Percentiles rank a stretch among this genome's conserved stretches.
phyloP scores from a whole-genome alignment of 164 flowering plant genomes.

The Euptelea pleiosperma region DNA sequence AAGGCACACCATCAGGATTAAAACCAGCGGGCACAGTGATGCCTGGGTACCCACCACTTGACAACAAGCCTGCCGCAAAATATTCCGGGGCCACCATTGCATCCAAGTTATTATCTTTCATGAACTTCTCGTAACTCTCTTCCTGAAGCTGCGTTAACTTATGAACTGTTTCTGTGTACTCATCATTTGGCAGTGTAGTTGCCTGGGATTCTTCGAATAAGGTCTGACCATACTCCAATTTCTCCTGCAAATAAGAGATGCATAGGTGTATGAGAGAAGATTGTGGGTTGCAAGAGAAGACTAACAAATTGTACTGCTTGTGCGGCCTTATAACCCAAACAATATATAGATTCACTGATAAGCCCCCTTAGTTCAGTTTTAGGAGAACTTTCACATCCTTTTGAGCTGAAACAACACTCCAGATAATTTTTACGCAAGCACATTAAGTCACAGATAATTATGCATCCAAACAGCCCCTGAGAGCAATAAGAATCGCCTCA shows the following conservation, averaged over 20 bases:
- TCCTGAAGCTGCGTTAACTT: conserved; percentile 10
- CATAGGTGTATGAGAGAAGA: no score
- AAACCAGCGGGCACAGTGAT: conserved; percentile 43
- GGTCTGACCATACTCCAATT: conserved; percentile 26
- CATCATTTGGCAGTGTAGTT: conserved; percentile 21
- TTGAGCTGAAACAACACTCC: no score
- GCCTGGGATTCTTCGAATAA: conserved; percentile 8
- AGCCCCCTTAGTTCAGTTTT: no score
- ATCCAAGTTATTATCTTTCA: conserved; percentile 31
- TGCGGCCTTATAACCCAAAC: no score
- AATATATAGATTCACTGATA: no score
- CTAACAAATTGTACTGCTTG: no score
- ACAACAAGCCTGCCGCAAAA: conserved; percentile 9
- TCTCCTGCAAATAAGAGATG: conserved; percentile 14
- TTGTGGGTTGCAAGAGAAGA: neutral
- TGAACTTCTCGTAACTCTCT: conserved; percentile 29
- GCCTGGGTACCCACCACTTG: conserved; percentile 37
- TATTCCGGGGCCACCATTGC: conserved; percentile 30
- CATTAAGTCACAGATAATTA: no score
- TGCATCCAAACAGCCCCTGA: no score
- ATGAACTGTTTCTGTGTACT: conserved; percentile 12
- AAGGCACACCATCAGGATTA: conserved; percentile 25
- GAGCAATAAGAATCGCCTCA: no score
- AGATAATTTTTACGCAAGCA: no score
- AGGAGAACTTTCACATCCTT: no score